Percentiles rank a stretch among this genome's conserved stretches.
Evolutionary conservation across 1,284 basidiomycete species (phyloP).

Genomic region (Bondarzewia mesenterica): DNA sequence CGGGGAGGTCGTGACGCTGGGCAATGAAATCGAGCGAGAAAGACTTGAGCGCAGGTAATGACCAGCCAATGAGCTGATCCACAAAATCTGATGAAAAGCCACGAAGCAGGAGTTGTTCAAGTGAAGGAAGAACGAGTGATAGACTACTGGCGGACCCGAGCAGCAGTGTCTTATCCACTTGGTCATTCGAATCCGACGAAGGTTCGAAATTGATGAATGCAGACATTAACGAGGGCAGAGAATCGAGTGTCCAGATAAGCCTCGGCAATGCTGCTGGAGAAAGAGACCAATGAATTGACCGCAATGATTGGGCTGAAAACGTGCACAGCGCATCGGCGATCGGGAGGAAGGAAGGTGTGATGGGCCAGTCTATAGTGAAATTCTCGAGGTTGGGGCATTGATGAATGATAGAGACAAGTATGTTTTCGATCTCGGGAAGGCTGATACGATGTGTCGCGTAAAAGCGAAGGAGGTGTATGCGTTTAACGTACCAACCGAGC

Average conservation of each 20-base stretch:
- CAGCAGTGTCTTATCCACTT: slow-evolving; percentile 20
- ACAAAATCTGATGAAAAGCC: slow-evolving; percentile 56
- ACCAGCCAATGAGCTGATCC: slow-evolving; percentile 60
- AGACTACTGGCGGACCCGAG: slow-evolving; percentile 53
- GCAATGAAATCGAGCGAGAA: slow-evolving; percentile 46
- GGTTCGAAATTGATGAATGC: slow-evolving; percentile 45
- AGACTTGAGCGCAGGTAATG: slow-evolving; percentile 45
- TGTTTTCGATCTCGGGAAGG: slow-evolving; percentile 34
- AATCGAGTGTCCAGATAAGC: slow-evolving; percentile 59
- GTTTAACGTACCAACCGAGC: slow-evolving; percentile 57
- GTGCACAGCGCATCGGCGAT: slow-evolving; percentile 54
- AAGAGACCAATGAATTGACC: slow-evolving; percentile 51
- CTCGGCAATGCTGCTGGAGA: slow-evolving; percentile 46
- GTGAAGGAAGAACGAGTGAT: slow-evolving; percentile 41
- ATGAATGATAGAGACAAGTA: slow-evolving; percentile 42
- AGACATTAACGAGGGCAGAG: slow-evolving; percentile 44
- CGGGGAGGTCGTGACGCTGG: slow-evolving; percentile 44
- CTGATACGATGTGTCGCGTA: slow-evolving; percentile 28
- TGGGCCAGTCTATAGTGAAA: slow-evolving; percentile 56
- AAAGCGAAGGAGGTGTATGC: slow-evolving; percentile 53
- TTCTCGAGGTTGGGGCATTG: slow-evolving; percentile 64
- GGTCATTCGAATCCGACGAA: neutral
- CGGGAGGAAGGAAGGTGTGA: slow-evolving; percentile 45
- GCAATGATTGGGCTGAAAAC: slow-evolving; percentile 38
- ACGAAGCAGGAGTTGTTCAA: slow-evolving; percentile 52